phyloP scores from a whole-genome alignment of 83 land plant genomes.

The Larix sibirica region DNA sequence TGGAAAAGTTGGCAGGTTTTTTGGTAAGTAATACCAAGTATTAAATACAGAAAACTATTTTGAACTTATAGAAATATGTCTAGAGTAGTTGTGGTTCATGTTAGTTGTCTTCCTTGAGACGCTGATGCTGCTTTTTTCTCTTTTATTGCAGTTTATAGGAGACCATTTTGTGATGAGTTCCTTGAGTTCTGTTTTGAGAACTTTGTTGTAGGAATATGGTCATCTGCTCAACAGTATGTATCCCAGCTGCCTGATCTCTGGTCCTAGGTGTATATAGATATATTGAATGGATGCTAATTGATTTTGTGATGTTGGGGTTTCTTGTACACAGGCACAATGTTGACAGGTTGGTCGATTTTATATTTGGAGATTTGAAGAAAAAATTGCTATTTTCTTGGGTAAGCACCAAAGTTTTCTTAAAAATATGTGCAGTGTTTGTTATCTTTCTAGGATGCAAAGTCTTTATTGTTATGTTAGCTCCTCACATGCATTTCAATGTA shows the following conservation, averaged over 20 bases:
- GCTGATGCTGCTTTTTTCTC: not conserved
- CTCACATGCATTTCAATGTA: no score
- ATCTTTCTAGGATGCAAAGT: no score
- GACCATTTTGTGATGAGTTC: constrained; percentile 10
- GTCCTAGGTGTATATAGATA: not conserved
- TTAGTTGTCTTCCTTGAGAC: not conserved
- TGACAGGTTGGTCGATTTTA: not conserved
- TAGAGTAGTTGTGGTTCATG: not conserved
- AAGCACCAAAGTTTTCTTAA: not conserved
- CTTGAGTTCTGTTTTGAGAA: constrained; percentile 10
- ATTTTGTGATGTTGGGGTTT: not conserved
- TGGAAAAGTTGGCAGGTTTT: constrained; percentile 9
- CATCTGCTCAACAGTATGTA: constrained; percentile 15
- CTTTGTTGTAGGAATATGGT: constrained; percentile 15
- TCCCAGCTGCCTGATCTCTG: not conserved
- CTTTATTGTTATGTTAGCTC: no score
- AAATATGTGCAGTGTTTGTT: no score
- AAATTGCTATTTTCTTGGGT: constrained; percentile 17
- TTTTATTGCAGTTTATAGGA: constrained; percentile 4
- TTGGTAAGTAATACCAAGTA: not conserved
- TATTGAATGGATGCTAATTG: not conserved
- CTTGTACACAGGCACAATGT: constrained; percentile 11
- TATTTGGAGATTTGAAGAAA: constrained; percentile 4
- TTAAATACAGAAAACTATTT: not conserved
- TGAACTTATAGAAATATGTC: not conserved